Evolutionary conservation across 257 asterid genomes (phyloP), one percentile per base, ranked within the genome.

Genomic region (Solanum rostratum): DNA sequence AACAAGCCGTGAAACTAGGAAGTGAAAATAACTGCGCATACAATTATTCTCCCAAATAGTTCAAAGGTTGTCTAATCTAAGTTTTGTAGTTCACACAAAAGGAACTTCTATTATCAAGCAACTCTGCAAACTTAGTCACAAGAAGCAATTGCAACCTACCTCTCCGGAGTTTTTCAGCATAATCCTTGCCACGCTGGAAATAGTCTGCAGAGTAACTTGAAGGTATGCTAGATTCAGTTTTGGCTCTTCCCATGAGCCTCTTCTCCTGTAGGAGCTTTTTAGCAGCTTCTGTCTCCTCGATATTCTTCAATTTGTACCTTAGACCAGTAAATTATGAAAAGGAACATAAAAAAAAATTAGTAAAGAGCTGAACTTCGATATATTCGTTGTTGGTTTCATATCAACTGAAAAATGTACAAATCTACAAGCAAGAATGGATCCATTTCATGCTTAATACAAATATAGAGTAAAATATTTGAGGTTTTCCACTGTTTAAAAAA

Each of bases 221-320:
- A 62, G 98, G 97, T 81, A 91, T 89, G 83, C 93, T 89, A 82
- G 96, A 89, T 70, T 96, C 96, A 15, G 89, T 83, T 88, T 86
- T 96, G 49, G 96, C 71, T 85, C 92, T 92, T 84, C 98, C 97
- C 85, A 88, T 87, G 68, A 90, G 91, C 92, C 97, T 93, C 93
- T 93, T 96, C 89, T 96, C 99, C 92, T 96, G 99, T 55, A 96
- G 88, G 84, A 93, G 91, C 91, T 95, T 96, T 89, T 95, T 96
- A 7, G 99, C 99, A 52, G 98, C 99, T 93, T 96, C 99, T 8
- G 99, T 96, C 86, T 96, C 99, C 92, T 96, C 99, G 50, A 96
- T 96, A 85, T 96, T 96, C 90, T 87, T 93, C 82, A 96, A 88
- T 88, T 96, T 96, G 91, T 88, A 95, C 86, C 99, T 95, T 86